These are phyloP conservation scores for Bodo saltans DNA, from an alignment of 78 protist species.

Conservation along the genomic window DNA sequence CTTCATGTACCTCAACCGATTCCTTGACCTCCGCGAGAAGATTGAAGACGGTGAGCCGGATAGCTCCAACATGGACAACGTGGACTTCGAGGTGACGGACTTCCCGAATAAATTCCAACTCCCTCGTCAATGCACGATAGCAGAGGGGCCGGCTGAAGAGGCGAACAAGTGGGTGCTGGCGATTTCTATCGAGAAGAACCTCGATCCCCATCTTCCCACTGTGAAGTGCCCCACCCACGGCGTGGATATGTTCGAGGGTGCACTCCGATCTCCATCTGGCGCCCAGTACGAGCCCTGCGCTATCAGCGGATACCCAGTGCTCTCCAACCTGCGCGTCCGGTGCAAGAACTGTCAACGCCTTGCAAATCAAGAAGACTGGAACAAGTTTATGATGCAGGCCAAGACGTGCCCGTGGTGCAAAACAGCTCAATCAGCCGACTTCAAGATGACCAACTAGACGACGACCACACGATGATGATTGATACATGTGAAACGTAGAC, in stretches of 20 bases:
- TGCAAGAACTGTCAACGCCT: neutral
- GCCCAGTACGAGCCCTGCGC: neutral
- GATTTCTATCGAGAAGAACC: conserved; percentile 32
- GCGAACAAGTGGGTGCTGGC: conserved; percentile 52
- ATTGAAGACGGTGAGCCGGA: conserved; percentile 45
- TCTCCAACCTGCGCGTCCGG: neutral
- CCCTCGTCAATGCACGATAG: neutral
- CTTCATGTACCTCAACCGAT: conserved; percentile 52
- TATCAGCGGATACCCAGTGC: neutral
- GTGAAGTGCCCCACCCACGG: conserved; percentile 17
- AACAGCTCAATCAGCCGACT: neutral
- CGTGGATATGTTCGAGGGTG: conserved; percentile 40
- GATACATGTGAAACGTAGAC: too few species aligned
- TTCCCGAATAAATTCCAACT: conserved; percentile 52
- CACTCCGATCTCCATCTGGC: neutral
- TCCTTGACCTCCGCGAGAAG: conserved; percentile 66
- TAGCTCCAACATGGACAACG: conserved; percentile 11
- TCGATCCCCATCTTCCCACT: conserved; percentile 27
- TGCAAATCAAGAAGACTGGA: conserved; percentile 18
- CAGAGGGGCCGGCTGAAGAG: conserved; percentile 11
- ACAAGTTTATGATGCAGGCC: neutral
- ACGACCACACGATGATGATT: too few species aligned
- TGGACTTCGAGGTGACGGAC: conserved; percentile 57
- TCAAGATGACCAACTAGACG: too few species aligned
- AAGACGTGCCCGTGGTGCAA: conserved; percentile 34